Evolutionary conservation across 495 filamentous ascomycete genomes (phyloP).

Genomic region (Lophium mytilinum): DNA sequence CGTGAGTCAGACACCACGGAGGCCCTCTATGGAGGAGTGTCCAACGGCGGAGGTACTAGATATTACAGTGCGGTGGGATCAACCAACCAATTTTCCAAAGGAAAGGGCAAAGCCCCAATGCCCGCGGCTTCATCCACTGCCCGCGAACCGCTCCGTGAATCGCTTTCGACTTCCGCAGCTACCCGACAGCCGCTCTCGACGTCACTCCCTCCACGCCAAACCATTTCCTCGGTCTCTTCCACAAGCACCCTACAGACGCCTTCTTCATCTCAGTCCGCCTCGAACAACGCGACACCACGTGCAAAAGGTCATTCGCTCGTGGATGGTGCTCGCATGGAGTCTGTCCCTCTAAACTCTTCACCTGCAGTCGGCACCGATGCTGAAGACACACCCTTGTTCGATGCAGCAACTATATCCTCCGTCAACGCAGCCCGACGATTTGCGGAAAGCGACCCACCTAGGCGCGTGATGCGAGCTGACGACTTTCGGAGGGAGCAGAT

Average conservation of each 20-base stretch:
- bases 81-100: too few species aligned
- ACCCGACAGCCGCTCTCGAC: too few species aligned
- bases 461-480: conserved; percentile 8
- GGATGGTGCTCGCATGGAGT: background rate
- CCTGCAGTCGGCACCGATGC: background rate
- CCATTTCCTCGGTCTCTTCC: conserved; percentile 10
- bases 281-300: conserved; percentile 14
- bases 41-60: too few species aligned
- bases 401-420: background rate
- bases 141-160: too few species aligned
- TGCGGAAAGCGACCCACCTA: background rate
- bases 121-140: too few species aligned
- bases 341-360: background rate
- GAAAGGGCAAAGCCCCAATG: too few species aligned
- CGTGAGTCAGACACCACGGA: too few species aligned
- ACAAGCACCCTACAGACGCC: conserved; percentile 14
- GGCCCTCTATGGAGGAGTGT: too few species aligned
- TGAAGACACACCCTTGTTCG: background rate
- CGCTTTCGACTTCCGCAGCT: too few species aligned
- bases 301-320: background rate
- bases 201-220: too few species aligned
- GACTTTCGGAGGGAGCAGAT: conserved; percentile 14
- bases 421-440: background rate
- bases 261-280: conserved; percentile 13
- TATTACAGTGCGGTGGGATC: too few species aligned